These are phyloP conservation scores for Chaetomiaceae sp. DNA, from an alignment of 2,329 filamentous ascomycete genomes.

Conservation along the genomic window DNA sequence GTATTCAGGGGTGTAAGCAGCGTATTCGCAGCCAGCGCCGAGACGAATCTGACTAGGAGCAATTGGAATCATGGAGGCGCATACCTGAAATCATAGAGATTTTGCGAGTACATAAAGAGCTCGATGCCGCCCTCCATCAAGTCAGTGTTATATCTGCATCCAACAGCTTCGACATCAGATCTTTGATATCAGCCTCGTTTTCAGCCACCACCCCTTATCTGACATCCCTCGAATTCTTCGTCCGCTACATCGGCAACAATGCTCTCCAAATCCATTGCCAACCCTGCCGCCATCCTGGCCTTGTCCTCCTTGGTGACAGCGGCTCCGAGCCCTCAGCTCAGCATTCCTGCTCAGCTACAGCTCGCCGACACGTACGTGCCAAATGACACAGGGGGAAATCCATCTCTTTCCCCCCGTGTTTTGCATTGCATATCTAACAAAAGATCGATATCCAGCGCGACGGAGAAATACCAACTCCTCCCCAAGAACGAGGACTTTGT, in stretches of 20 bases:
- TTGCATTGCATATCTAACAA: background rate
- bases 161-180: background rate
- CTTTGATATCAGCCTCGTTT: background rate
- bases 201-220: too few relatives aligned
- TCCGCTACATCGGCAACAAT: background rate
- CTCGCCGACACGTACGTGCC: constrained; percentile 4
- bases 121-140: background rate
- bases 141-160: too few relatives aligned
- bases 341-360: constrained; percentile 2
- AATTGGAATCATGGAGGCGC: background rate
- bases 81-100: background rate
- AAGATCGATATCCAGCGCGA: background rate
- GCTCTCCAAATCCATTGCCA: background rate
- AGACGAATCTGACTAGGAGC: background rate
- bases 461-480: background rate
- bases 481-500: background rate
- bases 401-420: too few relatives aligned
- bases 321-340: background rate
- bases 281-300: background rate
- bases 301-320: background rate
- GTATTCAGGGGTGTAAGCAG: background rate
- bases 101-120: background rate
- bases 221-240: background rate
- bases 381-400: too few relatives aligned
- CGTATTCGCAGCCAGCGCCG: background rate